phyloP scores from a whole-genome alignment of 2,329 filamentous ascomycete genomes.

The Thielaviopsis populi region DNA sequence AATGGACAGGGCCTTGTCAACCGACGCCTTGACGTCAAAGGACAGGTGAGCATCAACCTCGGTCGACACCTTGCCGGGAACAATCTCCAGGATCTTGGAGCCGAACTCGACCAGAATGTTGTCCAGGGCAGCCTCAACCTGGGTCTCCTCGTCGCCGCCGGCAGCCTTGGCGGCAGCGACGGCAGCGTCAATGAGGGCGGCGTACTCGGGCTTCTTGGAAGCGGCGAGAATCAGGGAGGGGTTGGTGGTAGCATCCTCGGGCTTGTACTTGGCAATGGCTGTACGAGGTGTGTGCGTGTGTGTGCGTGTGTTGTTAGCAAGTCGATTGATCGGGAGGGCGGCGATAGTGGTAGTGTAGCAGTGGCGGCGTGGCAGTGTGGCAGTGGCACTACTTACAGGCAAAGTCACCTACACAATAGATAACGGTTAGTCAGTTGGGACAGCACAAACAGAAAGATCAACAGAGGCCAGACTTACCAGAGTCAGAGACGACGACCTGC shows the following conservation, averaged over 20 bases:
- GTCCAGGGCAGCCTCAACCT: slow-evolving; percentile 86
- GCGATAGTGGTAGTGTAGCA: slow-evolving; percentile 5
- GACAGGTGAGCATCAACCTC: slow-evolving; percentile 95
- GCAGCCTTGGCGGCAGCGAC: slow-evolving; percentile 72
- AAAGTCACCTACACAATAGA: slow-evolving; percentile 48
- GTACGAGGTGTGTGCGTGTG: too few relatives aligned
- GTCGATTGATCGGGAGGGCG: slow-evolving; percentile 6
- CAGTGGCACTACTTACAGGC: slow-evolving; percentile 43
- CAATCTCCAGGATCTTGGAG: slow-evolving; percentile 90
- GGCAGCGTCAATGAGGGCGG: slow-evolving; percentile 74
- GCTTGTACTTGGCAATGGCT: slow-evolving; percentile 99
- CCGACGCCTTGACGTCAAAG: slow-evolving; percentile 82
- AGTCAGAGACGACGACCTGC: slow-evolving; percentile 93
- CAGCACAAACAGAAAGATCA: slow-evolving; percentile 5
- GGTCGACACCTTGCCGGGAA: slow-evolving; percentile 96
- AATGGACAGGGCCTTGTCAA: slow-evolving; percentile 92
- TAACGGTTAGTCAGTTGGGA: slow-evolving; percentile 20
- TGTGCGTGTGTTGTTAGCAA: slow-evolving; percentile 18
- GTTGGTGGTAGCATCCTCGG: slow-evolving; percentile 99
- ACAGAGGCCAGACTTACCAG: slow-evolving; percentile 47
- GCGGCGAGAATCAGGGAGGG: slow-evolving; percentile 95
- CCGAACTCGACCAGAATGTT: slow-evolving; percentile 94
- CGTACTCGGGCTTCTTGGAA: slow-evolving; percentile 95
- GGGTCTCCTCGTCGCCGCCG: slow-evolving; percentile 52
- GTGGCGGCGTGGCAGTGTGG: slow-evolving; percentile 3